Evolutionary conservation across 1,139 yeast species (phyloP).

Genomic region (Arxiozyma bovina): DNA sequence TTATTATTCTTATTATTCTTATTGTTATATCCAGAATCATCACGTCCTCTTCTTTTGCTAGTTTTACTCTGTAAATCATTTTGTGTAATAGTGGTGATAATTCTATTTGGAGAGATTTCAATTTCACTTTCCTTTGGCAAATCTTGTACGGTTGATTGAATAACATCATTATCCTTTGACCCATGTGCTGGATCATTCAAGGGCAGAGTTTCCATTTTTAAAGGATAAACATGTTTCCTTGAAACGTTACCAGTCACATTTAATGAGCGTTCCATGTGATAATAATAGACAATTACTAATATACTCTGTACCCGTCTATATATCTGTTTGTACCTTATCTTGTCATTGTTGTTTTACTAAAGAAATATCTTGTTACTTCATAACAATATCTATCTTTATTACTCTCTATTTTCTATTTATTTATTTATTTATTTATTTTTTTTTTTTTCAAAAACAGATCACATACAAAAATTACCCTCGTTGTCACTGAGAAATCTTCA

Average conservation of each 20-base stretch:
- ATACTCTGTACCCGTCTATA: neutral
- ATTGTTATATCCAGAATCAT: neutral
- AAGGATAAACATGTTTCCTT: slow-evolving; percentile 11
- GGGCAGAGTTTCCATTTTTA: slow-evolving; percentile 15
- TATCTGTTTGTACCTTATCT: too few species aligned
- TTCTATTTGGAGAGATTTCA: neutral
- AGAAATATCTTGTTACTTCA: neutral
- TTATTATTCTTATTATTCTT: neutral
- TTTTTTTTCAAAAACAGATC: too few species aligned
- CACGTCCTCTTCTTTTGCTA: neutral
- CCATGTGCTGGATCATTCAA: slow-evolving; percentile 3
- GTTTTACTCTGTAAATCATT: neutral
- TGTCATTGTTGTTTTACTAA: neutral
- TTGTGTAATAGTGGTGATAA: neutral
- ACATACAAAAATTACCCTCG: too few species aligned
- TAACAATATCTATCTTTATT: neutral
- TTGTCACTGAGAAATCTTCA: too few species aligned
- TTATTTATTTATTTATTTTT: too few species aligned
- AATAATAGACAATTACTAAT: too few species aligned
- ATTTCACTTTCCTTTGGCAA: slow-evolving; percentile 1
- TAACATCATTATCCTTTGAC: neutral
- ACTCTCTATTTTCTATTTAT: too few species aligned
- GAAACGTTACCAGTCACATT: neutral
- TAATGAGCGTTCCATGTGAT: neutral
- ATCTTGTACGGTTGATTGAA: neutral